phyloP scores from a whole-genome alignment of 306 rosid species.

The barrel medic (Medicago truncatula) region DNA sequence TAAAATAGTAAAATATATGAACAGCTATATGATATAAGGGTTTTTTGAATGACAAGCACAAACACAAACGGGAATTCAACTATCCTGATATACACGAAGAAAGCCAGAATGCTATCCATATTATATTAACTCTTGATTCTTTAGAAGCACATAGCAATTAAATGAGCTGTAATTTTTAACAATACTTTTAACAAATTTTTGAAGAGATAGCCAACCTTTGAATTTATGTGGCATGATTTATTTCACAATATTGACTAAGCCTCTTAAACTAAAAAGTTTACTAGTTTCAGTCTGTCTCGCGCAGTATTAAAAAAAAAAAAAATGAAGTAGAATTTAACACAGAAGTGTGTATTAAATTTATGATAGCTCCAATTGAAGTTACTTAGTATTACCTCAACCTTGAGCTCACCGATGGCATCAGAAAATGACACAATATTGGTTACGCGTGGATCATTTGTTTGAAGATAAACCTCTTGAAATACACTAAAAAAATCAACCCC shows the following conservation, averaged over 20 bases:
- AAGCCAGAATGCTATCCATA: not conserved
- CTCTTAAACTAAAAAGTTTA: conserved; percentile 11
- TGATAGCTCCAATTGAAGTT: conserved; percentile 31
- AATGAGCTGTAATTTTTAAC: not conserved
- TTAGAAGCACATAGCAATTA: conserved; percentile 10
- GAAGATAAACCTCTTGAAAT: conserved; percentile 89
- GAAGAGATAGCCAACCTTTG: not conserved
- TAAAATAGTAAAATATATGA: conserved; percentile 11
- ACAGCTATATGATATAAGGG: conserved; percentile 4
- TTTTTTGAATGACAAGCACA: conserved; percentile 4
- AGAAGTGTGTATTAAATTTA: conserved; percentile 35
- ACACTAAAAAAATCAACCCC: conserved; percentile 88
- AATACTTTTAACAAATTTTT: not conserved
- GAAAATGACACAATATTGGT: conserved; percentile 84
- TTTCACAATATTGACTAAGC: conserved; percentile 16
- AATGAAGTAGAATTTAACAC: conserved; percentile 27
- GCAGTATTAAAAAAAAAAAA: not conserved
- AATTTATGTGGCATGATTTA: conserved; percentile 12
- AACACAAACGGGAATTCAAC: conserved; percentile 33
- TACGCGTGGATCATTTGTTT: conserved; percentile 83
- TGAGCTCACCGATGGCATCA: conserved; percentile 95
- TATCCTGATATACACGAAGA: not conserved
- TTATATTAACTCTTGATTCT: conserved; percentile 8
- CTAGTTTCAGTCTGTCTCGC: not conserved
- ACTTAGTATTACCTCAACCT: conserved; percentile 78